Evolutionary conservation across 2,329 filamentous ascomycete genomes (phyloP).

Genomic region (Exophiala lecanii-corni): DNA sequence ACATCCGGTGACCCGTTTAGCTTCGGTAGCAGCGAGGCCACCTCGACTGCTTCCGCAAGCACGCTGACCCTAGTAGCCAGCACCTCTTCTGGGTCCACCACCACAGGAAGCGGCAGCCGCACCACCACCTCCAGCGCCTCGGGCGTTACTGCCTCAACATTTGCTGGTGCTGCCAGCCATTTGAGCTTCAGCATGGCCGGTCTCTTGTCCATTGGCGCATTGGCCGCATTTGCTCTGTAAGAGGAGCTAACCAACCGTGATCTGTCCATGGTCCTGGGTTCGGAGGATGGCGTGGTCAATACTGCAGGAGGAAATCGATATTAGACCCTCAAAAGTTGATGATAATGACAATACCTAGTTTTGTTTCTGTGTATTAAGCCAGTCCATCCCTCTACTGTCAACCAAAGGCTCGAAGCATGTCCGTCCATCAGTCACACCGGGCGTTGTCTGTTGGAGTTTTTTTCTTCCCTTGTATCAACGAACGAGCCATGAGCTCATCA

Average conservation of each 20-base stretch:
- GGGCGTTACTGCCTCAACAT: constrained; percentile 7
- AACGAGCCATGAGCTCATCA: no score
- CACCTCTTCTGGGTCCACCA: not conserved
- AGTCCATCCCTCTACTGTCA: no score
- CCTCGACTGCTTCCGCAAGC: no score
- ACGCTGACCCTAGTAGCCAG: constrained; percentile 2
- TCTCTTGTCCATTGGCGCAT: constrained; percentile 16
- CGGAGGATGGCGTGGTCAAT: no score
- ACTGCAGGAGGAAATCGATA: not conserved
- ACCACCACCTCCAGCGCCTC: constrained; percentile 5
- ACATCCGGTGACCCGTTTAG: constrained; percentile 1
- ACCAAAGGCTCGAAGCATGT: not conserved
- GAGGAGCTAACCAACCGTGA: no score
- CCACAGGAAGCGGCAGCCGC: not conserved
- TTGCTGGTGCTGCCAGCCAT: constrained; percentile 16
- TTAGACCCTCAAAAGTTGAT: not conserved
- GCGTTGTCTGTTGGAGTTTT: no score
- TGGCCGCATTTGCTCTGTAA: constrained; percentile 21
- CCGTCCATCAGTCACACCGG: not conserved
- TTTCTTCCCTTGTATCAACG: no score
- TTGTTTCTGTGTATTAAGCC: no score
- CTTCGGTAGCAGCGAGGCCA: constrained; percentile 5
- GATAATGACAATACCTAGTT: constrained; percentile 2
- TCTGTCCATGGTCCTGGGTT: no score
- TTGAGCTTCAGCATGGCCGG: constrained; percentile 18